Evolutionary conservation across 192 early-diverging fungal genomes (phyloP).

Genomic region (Fimicolochytrium jonesii): DNA sequence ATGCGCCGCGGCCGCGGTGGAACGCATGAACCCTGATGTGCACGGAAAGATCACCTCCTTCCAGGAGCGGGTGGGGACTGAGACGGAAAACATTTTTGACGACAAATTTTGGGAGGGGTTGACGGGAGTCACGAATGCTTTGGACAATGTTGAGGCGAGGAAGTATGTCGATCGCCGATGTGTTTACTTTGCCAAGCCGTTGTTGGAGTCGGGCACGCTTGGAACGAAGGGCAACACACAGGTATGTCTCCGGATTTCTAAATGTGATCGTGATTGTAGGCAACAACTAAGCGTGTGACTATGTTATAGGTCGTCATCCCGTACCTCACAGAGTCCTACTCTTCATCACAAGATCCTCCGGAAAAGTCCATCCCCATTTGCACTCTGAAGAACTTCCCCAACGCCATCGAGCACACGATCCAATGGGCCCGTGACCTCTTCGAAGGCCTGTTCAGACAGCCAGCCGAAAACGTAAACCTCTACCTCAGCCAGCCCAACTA

Average conservation of each 20-base stretch:
- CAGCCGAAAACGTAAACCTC: conserved; percentile 91
- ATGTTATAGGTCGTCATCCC: conserved; percentile 85
- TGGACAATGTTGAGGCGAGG: conserved; percentile 97
- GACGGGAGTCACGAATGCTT: conserved; percentile 93
- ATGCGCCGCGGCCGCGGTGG: conserved; percentile 80
- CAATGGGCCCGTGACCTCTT: conserved; percentile 98
- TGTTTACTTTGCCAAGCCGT: conserved; percentile 90
- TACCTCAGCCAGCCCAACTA: conserved; percentile 86
- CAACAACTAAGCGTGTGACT: neutral
- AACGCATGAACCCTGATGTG: conserved; percentile 88
- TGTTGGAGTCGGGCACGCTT: conserved; percentile 96
- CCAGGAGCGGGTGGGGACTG: conserved; percentile 86
- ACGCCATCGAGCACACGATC: conserved; percentile 86
- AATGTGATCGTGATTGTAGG: conserved; percentile 24
- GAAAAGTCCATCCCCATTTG: conserved; percentile 97
- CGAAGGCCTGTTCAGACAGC: conserved; percentile 87
- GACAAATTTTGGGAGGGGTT: conserved; percentile 86
- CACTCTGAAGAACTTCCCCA: conserved; percentile 96
- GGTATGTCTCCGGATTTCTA: conserved; percentile 43
- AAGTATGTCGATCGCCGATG: conserved; percentile 97
- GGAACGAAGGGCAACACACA: conserved; percentile 99
- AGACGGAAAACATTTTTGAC: conserved; percentile 90
- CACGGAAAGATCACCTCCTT: conserved; percentile 65
- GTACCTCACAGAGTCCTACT: conserved; percentile 95
- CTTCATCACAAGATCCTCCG: conserved; percentile 94